Percentiles rank a stretch among this genome's conserved stretches.
Conservation (phyloP, 179 eudicot genomes). For the Amaranthus tricolor region DNA sequence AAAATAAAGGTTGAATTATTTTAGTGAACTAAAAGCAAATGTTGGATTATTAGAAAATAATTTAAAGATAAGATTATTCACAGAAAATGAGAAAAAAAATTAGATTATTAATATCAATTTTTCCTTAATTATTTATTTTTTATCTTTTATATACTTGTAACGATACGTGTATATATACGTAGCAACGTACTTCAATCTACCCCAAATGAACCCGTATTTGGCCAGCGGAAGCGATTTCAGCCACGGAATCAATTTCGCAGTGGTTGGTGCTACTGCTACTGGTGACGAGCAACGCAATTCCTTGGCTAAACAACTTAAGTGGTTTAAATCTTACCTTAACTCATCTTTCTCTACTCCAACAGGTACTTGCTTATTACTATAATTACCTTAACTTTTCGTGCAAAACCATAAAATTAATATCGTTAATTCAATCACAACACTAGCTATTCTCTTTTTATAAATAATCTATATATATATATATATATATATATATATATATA, state of each 20-base stretch:
- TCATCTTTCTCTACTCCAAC: conserved; percentile 13
- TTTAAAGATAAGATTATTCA: no score
- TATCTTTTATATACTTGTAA: not conserved
- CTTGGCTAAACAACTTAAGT: conserved; percentile 20
- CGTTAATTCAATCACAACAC: no score
- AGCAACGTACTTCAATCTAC: conserved; percentile 31
- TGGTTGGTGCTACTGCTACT: conserved; percentile 31
- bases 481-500: no score
- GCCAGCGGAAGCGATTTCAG: conserved; percentile 28
- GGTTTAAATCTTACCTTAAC: conserved; percentile 31
- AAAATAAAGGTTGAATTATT: no score
- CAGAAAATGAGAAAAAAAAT: no score
- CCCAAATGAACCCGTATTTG: conserved; percentile 25
- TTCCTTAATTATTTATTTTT: not conserved
- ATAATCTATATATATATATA: no score
- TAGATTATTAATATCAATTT: no score
- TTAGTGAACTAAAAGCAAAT: no score
- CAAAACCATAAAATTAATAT: no score
- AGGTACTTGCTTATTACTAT: not conserved
- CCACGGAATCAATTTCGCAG: conserved; percentile 34
- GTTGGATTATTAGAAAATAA: no score
- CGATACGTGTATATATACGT: not conserved
- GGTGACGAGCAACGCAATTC: conserved; percentile 16
- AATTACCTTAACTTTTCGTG: no score
- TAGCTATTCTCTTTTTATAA: no score